Evolutionary conservation across 805 yeast species (phyloP).

Genomic region (Ogataea allantospora): DNA sequence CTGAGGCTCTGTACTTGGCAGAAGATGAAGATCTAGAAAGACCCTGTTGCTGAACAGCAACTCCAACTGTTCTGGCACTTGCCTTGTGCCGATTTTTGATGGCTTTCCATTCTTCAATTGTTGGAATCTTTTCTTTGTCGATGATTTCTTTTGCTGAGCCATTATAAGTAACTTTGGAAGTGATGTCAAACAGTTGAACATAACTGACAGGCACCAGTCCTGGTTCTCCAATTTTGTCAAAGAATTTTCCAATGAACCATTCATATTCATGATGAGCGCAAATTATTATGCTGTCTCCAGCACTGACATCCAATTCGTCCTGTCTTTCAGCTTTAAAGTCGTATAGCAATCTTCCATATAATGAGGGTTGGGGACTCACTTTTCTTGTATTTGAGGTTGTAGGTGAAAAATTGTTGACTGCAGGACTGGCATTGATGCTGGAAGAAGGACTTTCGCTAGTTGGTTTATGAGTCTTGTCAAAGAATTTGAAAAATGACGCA

Average conservation of each 20-base stretch:
- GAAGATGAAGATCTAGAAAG: conserved; percentile 19
- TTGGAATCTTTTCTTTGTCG: conserved; percentile 69
- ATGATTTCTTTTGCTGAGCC: conserved; percentile 49
- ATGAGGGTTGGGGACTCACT: conserved; percentile 29
- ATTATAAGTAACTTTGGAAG: conserved; percentile 58
- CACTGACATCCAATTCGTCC: conserved; percentile 81
- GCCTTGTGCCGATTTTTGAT: conserved; percentile 92
- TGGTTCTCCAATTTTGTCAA: conserved; percentile 93
- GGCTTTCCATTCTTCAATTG: conserved; percentile 94
- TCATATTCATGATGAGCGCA: conserved; percentile 96
- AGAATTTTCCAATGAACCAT: conserved; percentile 98
- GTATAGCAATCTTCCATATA: conserved; percentile 83
- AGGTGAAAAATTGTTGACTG: conserved; percentile 17
- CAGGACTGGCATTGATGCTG: conserved; percentile 22
- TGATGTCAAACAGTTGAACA: conserved; percentile 79
- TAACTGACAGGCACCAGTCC: conserved; percentile 92
- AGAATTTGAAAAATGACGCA: conserved; percentile 73
- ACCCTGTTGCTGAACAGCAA: conserved; percentile 15
- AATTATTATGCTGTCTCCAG: conserved; percentile 86
- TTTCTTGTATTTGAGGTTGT: conserved; percentile 34
- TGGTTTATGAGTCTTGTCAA: conserved; percentile 56
- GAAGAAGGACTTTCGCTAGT: conserved; percentile 16
- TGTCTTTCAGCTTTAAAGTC: conserved; percentile 80
- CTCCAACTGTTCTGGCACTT: conserved; percentile 51
- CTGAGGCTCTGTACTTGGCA: conserved; percentile 8